Base-by-base conservation (phyloP, 2,329 filamentous ascomycete species). In the Diaporthe vexans region DNA sequence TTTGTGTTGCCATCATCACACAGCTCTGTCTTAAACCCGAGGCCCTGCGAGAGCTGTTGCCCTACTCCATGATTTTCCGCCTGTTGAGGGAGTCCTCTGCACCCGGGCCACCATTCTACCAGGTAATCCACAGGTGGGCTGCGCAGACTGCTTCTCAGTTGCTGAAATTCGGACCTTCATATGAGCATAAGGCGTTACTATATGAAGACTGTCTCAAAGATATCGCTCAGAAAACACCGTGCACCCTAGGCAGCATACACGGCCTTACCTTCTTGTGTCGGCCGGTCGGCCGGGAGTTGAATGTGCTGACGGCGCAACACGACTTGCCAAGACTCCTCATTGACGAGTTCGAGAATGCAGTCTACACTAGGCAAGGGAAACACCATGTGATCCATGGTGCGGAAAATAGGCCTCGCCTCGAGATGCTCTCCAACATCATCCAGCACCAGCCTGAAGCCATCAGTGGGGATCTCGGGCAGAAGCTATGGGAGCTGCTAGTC, bases 181-280 rank as follows among this genome's bases (percentile, higher is more conserved):
- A 78, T 1, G 84, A 88, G 8, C 90, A 90, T 74, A 91, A 92
- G 61, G 86, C 87, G 73, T 84, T 87, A 26, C 90, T 97, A 21
- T 94, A 93, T 76, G 81, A 87, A 61, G 87, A 88, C 71, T 97
- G 94, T 80, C 87, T 95, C 63, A 78, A 88, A 59, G 93, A 96
- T 78, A 92, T 97, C 59, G 86, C 88, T 3, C 84, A 87, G 29
- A 91, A 88, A 80, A 92, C 91, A 1, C 76, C 84, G 13, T 93
- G 91, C 19, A 91, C 92, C 0, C 88, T 94, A 9, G 94, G 94
- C 1, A 97, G 94, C 95, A 26, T 93, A 91, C 79, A 92, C 91
- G 21, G 84, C 95, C 61, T 84, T 81, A 68, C n/a, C 59, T 80
- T 90, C 24, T 84, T 89, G n/a, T 84, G 85, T 11, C 83, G 83